phyloP scores from a whole-genome alignment of 2,329 filamentous ascomycete genomes.

The Penicillium sclerotigenum region DNA sequence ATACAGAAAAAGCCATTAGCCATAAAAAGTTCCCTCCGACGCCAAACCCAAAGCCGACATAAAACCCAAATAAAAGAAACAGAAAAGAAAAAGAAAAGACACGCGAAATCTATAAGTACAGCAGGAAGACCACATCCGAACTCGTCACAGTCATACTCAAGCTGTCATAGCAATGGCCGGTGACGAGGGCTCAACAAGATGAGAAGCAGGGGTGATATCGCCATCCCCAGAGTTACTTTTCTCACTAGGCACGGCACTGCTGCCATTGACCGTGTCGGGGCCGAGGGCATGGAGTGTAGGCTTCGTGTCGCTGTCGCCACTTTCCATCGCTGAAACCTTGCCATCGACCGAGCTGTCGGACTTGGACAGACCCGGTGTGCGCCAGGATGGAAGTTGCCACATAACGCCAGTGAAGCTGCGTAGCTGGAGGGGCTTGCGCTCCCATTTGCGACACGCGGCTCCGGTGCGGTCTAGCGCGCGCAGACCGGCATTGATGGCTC shows the following conservation, averaged over 20 bases:
- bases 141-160: slow-evolving; percentile 18
- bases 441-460: slow-evolving; percentile 89
- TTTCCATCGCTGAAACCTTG: slow-evolving; percentile 54
- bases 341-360: slow-evolving; percentile 56
- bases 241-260: slow-evolving; percentile 57
- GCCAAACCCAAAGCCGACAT: background rate
- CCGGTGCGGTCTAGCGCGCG: slow-evolving; percentile 90
- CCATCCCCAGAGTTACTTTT: slow-evolving; percentile 56
- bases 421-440: slow-evolving; percentile 73
- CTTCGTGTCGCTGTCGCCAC: slow-evolving; percentile 56
- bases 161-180: slow-evolving; percentile 44
- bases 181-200: slow-evolving; percentile 53
- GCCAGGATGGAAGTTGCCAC: slow-evolving; percentile 83
- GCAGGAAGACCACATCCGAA: background rate
- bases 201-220: slow-evolving; percentile 46
- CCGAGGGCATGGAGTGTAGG: slow-evolving; percentile 48
- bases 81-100: background rate
- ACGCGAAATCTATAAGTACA: slow-evolving; percentile 27
- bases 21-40: background rate
- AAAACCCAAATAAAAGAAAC: background rate
- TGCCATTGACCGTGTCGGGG: slow-evolving; percentile 22
- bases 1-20: background rate
- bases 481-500: slow-evolving; percentile 93
- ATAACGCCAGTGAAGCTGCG: slow-evolving; percentile 88
- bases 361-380: slow-evolving; percentile 51